A percentile compares a stretch with the other conserved stretches of the same genome.
These are phyloP conservation scores for Parmales sp. DNA, from an alignment of 108 stramenopile species.

Conservation along the genomic window DNA sequence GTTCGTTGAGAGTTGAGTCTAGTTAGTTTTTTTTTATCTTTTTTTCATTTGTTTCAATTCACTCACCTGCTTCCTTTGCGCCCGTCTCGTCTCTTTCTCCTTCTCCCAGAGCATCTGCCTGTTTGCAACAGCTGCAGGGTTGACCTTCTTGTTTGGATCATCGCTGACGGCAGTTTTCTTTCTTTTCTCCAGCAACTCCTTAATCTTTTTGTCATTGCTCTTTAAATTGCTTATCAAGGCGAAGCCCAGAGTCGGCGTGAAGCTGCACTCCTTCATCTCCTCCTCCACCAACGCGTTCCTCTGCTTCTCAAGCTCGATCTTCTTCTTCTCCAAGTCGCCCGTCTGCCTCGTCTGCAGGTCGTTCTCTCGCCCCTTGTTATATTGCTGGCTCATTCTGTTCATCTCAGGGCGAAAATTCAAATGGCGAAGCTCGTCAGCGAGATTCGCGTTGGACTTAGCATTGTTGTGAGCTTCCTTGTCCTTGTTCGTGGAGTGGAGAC, in stretches of 20 bases:
- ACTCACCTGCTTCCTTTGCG: neutral
- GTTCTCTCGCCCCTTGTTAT: neutral
- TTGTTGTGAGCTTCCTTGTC: neutral
- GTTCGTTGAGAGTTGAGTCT: no score
- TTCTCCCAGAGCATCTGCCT: no score
- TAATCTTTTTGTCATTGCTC: neutral
- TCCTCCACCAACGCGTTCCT: neutral
- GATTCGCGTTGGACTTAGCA: neutral
- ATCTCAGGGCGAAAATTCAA: neutral
- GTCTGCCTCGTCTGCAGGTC: neutral
- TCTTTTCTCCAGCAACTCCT: conserved; percentile 4
- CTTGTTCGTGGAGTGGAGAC: conserved; percentile 11
- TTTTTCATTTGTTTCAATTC: neutral
- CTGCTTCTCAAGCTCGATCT: neutral
- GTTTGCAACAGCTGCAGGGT: no score
- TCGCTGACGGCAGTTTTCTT: no score
- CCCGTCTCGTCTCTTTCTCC: conserved; percentile 8
- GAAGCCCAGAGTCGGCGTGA: neutral
- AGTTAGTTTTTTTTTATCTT: no score
- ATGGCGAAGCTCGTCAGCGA: neutral
- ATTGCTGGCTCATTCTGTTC: neutral
- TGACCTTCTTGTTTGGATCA: no score
- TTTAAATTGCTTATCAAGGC: neutral
- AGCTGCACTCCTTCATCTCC: conserved; percentile 12
- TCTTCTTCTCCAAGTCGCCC: neutral